Evolutionary conservation across 2,329 filamentous ascomycete genomes (phyloP), one percentile per base, ranked within the genome.

Genomic region (Colletotrichum phormii): DNA sequence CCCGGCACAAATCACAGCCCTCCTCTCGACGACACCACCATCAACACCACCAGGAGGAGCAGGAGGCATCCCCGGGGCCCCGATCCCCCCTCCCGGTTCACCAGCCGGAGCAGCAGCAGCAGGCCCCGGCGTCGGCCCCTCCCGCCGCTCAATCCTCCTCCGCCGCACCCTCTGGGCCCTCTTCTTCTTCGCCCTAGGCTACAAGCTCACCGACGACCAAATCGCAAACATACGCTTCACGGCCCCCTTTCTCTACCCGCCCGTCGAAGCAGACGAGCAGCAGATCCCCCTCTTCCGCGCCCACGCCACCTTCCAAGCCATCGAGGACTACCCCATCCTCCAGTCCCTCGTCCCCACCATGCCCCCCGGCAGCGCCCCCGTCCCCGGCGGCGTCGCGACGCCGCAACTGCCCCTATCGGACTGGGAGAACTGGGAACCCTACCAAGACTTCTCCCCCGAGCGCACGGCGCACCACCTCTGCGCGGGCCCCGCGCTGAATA

Each of bases 381-480:
- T 18, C 55, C 29, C 31, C 42, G 42, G 1, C 5, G 42, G 8
- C 8, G 29, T n/a, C 57, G 33, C n/a, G 29, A 24, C 24, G 51
- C 15, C 62, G 26, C 31, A 24, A 31, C 2, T 26, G 22, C 18
- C 29, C 15, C 18, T 18, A 18, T 33, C 62, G 3, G 49, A 51
- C 57, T 73, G 71, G 71, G 71, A 72, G 3, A 12, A 53, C 35
- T 73, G 71, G 71, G 57, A 73, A 33, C 67, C 71, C 12, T 73
- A 73, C 58, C 1, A 11, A 13, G 62, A 67, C 37, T 59, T 72
- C 18, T 29, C 67, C 2, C 49, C 57, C 0, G 9, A 67, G 7
- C 46, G 18, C 6, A 49, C 15, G 2, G 77, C 79, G 64, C 80
- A 82, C 31, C 82, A 83, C 60, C 76, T 83, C 67, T 77, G 84